A percentile compares a stretch with the other conserved stretches of the same genome.
Evolutionary conservation across 2,329 filamentous ascomycete species (phyloP).

Genomic region (Tolypocladium paradoxum): DNA sequence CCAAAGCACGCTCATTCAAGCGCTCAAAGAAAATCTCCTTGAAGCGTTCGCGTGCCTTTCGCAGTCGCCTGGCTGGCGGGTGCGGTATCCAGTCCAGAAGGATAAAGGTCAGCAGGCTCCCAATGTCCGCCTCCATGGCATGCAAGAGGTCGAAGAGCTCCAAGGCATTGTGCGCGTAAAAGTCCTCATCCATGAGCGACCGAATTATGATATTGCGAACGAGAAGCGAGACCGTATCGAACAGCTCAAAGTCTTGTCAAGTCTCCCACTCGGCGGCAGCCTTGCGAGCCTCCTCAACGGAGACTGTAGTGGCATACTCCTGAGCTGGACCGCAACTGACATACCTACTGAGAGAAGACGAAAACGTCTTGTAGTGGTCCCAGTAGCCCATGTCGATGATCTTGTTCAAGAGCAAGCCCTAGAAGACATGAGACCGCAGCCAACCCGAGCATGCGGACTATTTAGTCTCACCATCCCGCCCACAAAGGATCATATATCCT

Average conservation of each 20-base stretch:
- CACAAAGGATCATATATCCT: slow-evolving; percentile 6
- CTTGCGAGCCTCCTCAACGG: slow-evolving; percentile 8
- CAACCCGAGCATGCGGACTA: no score
- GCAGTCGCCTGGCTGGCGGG: slow-evolving; percentile 4
- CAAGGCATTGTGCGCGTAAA: slow-evolving; percentile 4
- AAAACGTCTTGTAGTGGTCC: slow-evolving; percentile 3
- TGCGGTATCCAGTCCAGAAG: slow-evolving; percentile 9
- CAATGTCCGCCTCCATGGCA: slow-evolving; percentile 6
- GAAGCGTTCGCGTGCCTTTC: slow-evolving; percentile 5
- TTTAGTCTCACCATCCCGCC: slow-evolving; percentile 9
- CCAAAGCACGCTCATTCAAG: slow-evolving; percentile 4
- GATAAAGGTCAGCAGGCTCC: slow-evolving; percentile 3
- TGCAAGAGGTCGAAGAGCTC: slow-evolving; percentile 8
- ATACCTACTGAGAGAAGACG: slow-evolving; percentile 5
- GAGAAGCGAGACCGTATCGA: slow-evolving; percentile 5
- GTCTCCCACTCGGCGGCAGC: slow-evolving; percentile 6
- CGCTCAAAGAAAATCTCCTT: slow-evolving; percentile 8
- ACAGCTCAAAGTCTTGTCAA: slow-evolving; percentile 2
- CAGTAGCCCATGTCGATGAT: slow-evolving; percentile 6
- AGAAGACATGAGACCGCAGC: no score
- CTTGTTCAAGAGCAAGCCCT: slow-evolving; percentile 9
- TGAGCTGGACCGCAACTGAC: no score
- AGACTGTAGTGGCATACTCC: no score
- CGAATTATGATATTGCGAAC: slow-evolving; percentile 7
- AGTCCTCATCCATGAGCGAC: slow-evolving; percentile 10